A percentile compares a stretch with the other conserved stretches of the same genome.
Conservation (phyloP, 768 basidiomycete genomes). For the Pholiota microspora region DNA sequence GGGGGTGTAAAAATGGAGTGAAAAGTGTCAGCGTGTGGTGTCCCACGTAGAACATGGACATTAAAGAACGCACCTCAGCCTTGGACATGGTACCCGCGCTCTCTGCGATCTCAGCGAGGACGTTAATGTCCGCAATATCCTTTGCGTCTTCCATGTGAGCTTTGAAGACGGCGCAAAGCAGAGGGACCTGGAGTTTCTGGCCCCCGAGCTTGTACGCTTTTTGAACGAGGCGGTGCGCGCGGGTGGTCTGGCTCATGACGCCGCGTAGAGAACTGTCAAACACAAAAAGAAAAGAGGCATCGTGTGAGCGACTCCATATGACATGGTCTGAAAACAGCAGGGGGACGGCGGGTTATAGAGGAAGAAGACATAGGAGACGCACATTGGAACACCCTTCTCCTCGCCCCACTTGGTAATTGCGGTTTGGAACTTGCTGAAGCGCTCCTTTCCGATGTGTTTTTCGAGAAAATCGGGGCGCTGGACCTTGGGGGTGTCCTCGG, state of each 20-base stretch:
- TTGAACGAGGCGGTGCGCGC: slow-evolving; percentile 68
- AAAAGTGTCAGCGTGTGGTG: not conserved
- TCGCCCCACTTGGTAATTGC: slow-evolving; percentile 50
- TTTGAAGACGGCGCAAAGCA: slow-evolving; percentile 60
- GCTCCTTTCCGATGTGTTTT: slow-evolving; percentile 53
- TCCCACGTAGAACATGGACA: not conserved
- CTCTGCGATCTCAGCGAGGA: slow-evolving; percentile 61
- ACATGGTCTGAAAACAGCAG: not conserved
- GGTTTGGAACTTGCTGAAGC: slow-evolving; percentile 37
- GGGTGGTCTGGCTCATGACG: slow-evolving; percentile 60
- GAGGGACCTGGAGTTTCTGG: slow-evolving; percentile 52
- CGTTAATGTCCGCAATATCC: slow-evolving; percentile 52
- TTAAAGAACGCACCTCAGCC: slow-evolving; percentile 45
- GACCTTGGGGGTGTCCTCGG: slow-evolving; percentile 35
- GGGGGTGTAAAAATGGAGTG: no score
- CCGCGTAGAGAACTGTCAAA: slow-evolving; percentile 53
- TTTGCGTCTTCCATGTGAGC: slow-evolving; percentile 63
- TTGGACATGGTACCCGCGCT: slow-evolving; percentile 54
- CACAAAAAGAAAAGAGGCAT: no score
- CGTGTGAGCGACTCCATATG: not conserved
- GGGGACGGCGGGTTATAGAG: not conserved
- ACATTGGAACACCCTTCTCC: slow-evolving; percentile 61
- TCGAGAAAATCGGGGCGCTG: slow-evolving; percentile 40
- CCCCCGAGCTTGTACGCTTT: slow-evolving; percentile 68
- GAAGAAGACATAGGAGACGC: slow-evolving; percentile 11